Evolutionary conservation across 2,329 filamentous ascomycete genomes (phyloP), one percentile per base, ranked within the genome.

Genomic region (Claviceps africana): DNA sequence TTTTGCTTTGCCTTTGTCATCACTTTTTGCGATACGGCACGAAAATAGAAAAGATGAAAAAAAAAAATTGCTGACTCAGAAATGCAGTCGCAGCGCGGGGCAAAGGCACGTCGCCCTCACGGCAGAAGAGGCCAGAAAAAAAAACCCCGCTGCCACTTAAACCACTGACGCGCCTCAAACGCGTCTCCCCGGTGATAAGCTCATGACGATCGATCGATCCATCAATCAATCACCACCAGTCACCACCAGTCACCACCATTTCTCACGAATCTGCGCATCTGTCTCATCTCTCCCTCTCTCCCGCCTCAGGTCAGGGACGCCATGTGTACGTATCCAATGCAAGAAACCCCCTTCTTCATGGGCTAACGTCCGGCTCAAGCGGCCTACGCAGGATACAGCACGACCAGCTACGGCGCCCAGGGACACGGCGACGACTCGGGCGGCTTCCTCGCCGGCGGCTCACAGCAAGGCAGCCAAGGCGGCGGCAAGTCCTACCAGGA

Each of bases 401-500:
- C 68, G 62, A 59, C 66, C 25, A 62, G 67, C 54, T 78, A 77
- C 61, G 76, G 77, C 58, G 74, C 69, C 54, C 71, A 75, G 59
- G 78, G 76, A 57, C 78, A 76, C 57, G 79, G 73, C 62, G 77
- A 78, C 53, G 78, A 79, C 59, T 78, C 74, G 46, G 81, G 81
- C 58, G 81, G 81, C 51, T 84, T 82, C 68, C 70, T 82, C 57
- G 74, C 70, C 55, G 73, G 74, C 53, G 79, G 74, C 53, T 78
- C 79, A 6, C 81, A 83, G 64, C 68, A 72, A 57, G 79, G 78
- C 57, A 81, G 78, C 62, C 79, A 73, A 55, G 67, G 69, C 51
- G 69, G 70, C 52, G 66, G 66, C 56, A 76, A 72, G 76, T 71
- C 73, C 55, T 85, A 85, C 65, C 77, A 78, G 59, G 87, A 94